Base-by-base conservation (phyloP, 2,329 filamentous ascomycete genomes). In the Colletotrichum euphorbiae region DNA sequence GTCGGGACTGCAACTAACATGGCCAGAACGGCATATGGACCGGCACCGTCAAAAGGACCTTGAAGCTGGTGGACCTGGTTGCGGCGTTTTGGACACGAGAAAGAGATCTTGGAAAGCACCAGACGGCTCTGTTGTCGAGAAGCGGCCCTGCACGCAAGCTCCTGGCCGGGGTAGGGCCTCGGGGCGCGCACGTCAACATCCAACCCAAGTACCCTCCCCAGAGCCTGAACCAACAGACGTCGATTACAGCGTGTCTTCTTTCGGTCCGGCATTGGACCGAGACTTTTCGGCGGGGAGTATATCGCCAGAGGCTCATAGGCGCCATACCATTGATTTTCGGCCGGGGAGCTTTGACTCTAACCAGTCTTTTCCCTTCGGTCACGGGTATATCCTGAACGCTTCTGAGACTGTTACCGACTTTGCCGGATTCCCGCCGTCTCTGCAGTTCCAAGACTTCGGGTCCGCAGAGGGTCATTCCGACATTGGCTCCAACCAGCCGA, bases 81-180 rank as follows among this genome's bases (percentile, higher is more conserved):
- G 76, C 48, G 84, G 84, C 33, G 75, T 82, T 33, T 74, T 88
- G 13, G 84, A 87, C 67, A 88, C 86, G 6, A 79, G 86, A 11
- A 87, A 87, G 71, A 80, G 85, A 56, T 80, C 84, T 72, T 88
- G 85, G 85, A 85, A 84, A 73, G 84, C 85, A 71, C 76, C 80
- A 36, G 80, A 85, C 63, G 86, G 86, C 17, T 81, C 79, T 48
- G 83, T 88, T 28, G 85, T 87, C 17, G 80, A 82, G 43, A 82
- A 81, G 62, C 75, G 77, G 45, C 76, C 78, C 43, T 67, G 64
- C n/a, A 42, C 58, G n/a, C 33, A 63, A 24, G 33, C 59, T 40
- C 38, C 59, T 21, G 64, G 64, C 51, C 43, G 64, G 42, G 42
- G 64, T 24, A 54, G 59, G 2, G 36, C 42, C 6, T 42, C 42